These are phyloP conservation scores for Cladosporium austrohemisphaericum DNA, from an alignment of 2,329 filamentous ascomycete species.

Conservation along the genomic window DNA sequence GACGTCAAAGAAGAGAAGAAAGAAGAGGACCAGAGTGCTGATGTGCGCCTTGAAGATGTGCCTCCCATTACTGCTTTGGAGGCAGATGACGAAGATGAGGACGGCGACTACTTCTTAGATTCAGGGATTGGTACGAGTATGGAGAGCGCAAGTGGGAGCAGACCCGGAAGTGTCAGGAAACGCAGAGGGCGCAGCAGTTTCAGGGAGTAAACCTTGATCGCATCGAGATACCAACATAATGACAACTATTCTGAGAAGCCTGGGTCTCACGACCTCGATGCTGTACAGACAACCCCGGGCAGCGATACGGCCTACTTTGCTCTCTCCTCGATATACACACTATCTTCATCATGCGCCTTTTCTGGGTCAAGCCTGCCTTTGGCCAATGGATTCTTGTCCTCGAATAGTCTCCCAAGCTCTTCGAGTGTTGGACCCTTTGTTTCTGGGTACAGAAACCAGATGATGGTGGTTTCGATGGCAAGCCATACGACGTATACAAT, in stretches of 20 bases:
- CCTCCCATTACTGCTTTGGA: conserved; percentile 6
- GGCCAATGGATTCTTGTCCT: conserved; percentile 16
- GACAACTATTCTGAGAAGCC: too few relatives aligned
- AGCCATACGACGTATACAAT: conserved; percentile 19
- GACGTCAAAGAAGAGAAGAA: conserved; percentile 31
- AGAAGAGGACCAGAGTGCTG: conserved; percentile 17
- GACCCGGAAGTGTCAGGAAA: conserved; percentile 29
- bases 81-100: conserved; percentile 44
- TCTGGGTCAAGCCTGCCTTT: conserved; percentile 7
- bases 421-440: conserved; percentile 71
- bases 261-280: too few relatives aligned
- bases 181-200: conserved; percentile 23
- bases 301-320: too few relatives aligned
- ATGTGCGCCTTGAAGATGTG: neutral
- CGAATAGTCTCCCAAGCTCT: conserved; percentile 69
- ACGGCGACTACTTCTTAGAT: conserved; percentile 43
- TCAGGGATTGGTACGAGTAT: conserved; percentile 49
- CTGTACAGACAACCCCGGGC: too few relatives aligned
- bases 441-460: conserved; percentile 62
- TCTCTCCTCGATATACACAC: neutral
- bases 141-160: conserved; percentile 35
- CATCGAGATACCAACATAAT: too few relatives aligned
- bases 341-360: neutral
- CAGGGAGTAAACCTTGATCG: conserved; percentile 3
- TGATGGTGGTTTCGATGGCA: conserved; percentile 19